Percentiles rank a stretch among this genome's conserved stretches.
phyloP scores from a whole-genome alignment of 1,284 basidiomycete species.

The Xerocomus cyaneibrunnescens region DNA sequence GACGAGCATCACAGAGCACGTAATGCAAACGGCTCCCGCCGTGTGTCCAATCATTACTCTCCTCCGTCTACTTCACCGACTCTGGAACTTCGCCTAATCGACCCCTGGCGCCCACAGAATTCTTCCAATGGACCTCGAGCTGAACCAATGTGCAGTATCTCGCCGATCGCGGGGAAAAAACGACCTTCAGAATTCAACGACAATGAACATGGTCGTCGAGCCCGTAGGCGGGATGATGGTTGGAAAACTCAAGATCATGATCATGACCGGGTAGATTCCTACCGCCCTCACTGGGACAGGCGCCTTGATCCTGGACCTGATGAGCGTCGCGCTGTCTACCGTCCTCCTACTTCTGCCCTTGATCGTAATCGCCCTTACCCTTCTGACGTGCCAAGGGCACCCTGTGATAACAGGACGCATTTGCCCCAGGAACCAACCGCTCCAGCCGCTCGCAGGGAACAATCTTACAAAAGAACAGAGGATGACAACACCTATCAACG shows the following conservation, averaged over 20 bases:
- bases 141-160: constrained; percentile 17
- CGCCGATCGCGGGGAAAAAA: constrained; percentile 25
- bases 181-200: constrained; percentile 22
- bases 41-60: constrained; percentile 10
- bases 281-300: constrained; percentile 14
- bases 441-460: constrained; percentile 11
- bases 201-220: constrained; percentile 20
- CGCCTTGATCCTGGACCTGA: constrained; percentile 15
- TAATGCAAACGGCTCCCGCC: constrained; percentile 3
- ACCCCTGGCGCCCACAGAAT: constrained; percentile 10
- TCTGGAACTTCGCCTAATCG: background rate
- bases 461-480: constrained; percentile 11
- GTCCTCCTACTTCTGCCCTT: constrained; percentile 2
- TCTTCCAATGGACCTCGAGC: constrained; percentile 9
- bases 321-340: constrained; percentile 14
- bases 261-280: constrained; percentile 10
- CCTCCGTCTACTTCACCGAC: constrained; percentile 13
- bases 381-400: constrained; percentile 8
- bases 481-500: constrained; percentile 14
- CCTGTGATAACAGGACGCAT: constrained; percentile 11
- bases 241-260: constrained; percentile 22
- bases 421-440: background rate
- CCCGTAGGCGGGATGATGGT: constrained; percentile 24
- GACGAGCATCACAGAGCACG: constrained; percentile 12
- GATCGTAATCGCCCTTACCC: constrained; percentile 11